A percentile compares a stretch with the other conserved stretches of the same genome.
Conservation (phyloP, 768 basidiomycete species). For the Amanita thiersii region DNA sequence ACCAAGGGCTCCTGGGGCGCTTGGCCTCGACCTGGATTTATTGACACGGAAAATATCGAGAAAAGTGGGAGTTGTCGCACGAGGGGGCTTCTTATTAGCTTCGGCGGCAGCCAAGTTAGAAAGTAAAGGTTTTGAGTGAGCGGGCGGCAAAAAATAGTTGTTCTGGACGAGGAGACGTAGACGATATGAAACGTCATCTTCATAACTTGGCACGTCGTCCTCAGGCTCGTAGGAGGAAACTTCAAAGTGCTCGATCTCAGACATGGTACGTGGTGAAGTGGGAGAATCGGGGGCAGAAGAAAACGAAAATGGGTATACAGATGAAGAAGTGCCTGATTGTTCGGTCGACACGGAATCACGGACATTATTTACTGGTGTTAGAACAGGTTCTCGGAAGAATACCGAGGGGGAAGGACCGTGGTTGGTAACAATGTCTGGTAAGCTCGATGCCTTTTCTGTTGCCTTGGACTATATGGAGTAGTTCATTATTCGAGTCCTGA, state of each 20-base stretch:
- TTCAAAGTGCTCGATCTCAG: conserved; percentile 31
- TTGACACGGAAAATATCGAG: conserved; percentile 67
- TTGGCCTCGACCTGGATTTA: conserved; percentile 58
- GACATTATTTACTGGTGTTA: conserved; percentile 30
- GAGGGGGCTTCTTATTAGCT: conserved; percentile 35
- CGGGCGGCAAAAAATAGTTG: conserved; percentile 83
- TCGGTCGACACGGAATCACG: conserved; percentile 59
- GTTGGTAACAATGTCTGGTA: conserved; percentile 24
- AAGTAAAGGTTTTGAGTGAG: conserved; percentile 73
- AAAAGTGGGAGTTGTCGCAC: conserved; percentile 46
- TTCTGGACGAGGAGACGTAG: conserved; percentile 80
- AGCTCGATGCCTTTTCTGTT: conserved; percentile 20
- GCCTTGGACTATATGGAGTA: conserved; percentile 23
- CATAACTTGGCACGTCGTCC: conserved; percentile 42
- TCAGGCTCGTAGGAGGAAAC: conserved; percentile 42
- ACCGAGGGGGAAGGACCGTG: conserved; percentile 34
- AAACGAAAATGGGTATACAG: conserved; percentile 69
- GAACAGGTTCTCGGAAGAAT: conserved; percentile 39
- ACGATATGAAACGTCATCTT: conserved; percentile 81
- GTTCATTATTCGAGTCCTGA: neutral
- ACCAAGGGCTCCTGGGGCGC: conserved; percentile 31
- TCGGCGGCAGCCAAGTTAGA: conserved; percentile 46
- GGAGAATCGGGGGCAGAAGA: conserved; percentile 60
- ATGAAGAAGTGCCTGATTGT: conserved; percentile 63
- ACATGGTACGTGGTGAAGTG: conserved; percentile 52